phyloP scores from a whole-genome alignment of 208 protist genomes.

The Leishmania major region DNA sequence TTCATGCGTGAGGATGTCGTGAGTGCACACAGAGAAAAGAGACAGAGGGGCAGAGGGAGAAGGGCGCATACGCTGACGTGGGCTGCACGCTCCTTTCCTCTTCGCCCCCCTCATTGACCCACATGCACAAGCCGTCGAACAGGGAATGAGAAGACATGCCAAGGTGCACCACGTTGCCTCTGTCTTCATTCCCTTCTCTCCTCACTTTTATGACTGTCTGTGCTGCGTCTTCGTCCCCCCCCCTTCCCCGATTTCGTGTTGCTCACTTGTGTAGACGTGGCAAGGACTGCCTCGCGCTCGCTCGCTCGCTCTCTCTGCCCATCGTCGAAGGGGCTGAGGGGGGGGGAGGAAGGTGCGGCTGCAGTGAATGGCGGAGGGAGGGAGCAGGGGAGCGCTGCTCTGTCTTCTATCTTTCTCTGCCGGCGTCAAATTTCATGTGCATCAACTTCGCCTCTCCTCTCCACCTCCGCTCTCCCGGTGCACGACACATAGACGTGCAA shows the following conservation, averaged over 20 bases:
- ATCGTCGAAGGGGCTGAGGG: background rate
- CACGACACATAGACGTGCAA: background rate
- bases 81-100: background rate
- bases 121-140: background rate
- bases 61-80: background rate
- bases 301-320: background rate
- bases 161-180: background rate
- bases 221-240: background rate
- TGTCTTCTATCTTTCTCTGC: background rate
- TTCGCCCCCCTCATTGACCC: background rate
- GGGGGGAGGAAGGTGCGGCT: background rate
- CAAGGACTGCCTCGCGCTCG: background rate
- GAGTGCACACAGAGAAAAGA: background rate
- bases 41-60: background rate
- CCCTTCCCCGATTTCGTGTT: background rate
- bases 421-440: background rate
- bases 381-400: background rate
- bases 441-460: background rate
- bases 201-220: background rate
- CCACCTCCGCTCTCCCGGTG: background rate
- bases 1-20: background rate
- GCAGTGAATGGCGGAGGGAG: background rate
- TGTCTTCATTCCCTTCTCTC: background rate
- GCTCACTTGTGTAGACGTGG: background rate
- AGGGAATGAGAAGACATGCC: background rate